These are phyloP conservation scores for Talaromyces amestolkiae DNA, from an alignment of 2,329 filamentous ascomycete species.

Conservation along the genomic window DNA sequence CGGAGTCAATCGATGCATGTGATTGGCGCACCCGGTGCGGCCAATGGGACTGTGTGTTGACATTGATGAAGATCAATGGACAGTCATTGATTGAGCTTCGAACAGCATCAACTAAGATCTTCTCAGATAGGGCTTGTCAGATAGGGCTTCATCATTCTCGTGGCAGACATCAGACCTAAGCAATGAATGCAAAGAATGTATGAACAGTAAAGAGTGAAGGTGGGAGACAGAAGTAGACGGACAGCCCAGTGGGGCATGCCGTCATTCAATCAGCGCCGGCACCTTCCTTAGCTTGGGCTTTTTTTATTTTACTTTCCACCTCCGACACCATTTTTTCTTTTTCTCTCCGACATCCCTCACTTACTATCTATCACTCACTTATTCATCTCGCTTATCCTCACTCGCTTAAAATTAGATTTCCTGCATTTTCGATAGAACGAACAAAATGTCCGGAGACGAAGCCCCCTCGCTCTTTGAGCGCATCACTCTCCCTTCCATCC, in stretches of 20 bases:
- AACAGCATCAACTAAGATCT: not conserved
- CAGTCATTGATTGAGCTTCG: not conserved
- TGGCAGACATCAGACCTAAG: too few species aligned
- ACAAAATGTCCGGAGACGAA: constrained; percentile 21
- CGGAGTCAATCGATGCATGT: constrained; percentile 6
- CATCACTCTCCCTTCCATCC: constrained; percentile 33
- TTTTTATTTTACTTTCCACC: constrained; percentile 2
- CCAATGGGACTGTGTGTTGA: not conserved
- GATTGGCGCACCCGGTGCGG: not conserved
- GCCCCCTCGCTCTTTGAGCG: constrained; percentile 37
- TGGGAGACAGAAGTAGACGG: too few species aligned
- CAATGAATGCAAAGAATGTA: not conserved
- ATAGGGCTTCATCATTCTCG: too few species aligned
- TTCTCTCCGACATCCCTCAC: not conserved
- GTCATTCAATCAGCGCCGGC: constrained; percentile 11
- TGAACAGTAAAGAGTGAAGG: not conserved
- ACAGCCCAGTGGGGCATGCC: not conserved
- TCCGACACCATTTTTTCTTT: constrained; percentile 1
- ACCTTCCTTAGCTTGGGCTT: not conserved
- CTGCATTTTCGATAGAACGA: not conserved
- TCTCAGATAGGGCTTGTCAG: too few species aligned
- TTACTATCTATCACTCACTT: not conserved
- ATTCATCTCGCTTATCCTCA: not conserved
- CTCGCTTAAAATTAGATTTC: too few species aligned
- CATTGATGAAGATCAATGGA: not conserved